Conservation (phyloP, 306 rosid genomes). For the Corylus heterophylla region DNA sequence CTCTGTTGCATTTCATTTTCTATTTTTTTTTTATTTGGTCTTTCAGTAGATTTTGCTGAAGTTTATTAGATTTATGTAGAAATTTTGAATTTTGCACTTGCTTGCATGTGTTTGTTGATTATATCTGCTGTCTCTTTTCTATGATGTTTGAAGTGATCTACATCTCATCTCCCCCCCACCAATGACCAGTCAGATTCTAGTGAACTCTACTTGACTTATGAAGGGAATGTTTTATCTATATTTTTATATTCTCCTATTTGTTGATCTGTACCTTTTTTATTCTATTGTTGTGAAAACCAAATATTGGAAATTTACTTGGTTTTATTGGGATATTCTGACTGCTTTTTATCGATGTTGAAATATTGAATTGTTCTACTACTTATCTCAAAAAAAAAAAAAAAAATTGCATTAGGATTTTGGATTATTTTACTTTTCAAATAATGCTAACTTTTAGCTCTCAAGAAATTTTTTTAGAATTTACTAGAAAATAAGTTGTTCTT, state of each 20-base stretch:
- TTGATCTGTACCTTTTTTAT: background rate
- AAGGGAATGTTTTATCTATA: background rate
- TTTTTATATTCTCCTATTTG: background rate
- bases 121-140: background rate
- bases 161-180: background rate
- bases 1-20: background rate
- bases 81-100: background rate
- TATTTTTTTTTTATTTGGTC: background rate
- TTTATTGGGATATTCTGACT: background rate
- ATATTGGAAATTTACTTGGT: background rate
- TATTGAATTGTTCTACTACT: too few relatives aligned
- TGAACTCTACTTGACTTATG: background rate
- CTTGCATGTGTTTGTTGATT: background rate
- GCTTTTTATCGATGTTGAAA: too few relatives aligned
- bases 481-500: background rate
- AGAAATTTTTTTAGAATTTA: background rate
- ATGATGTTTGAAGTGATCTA: background rate
- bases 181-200: background rate
- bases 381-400: background rate
- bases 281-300: background rate
- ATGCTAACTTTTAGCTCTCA: background rate
- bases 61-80: background rate
- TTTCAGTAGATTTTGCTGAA: background rate
- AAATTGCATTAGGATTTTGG: background rate
- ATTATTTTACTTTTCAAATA: background rate